Evolutionary conservation across 768 basidiomycete species (phyloP), one percentile per base, ranked within the genome.

Genomic region (Peribolospora baueri): DNA sequence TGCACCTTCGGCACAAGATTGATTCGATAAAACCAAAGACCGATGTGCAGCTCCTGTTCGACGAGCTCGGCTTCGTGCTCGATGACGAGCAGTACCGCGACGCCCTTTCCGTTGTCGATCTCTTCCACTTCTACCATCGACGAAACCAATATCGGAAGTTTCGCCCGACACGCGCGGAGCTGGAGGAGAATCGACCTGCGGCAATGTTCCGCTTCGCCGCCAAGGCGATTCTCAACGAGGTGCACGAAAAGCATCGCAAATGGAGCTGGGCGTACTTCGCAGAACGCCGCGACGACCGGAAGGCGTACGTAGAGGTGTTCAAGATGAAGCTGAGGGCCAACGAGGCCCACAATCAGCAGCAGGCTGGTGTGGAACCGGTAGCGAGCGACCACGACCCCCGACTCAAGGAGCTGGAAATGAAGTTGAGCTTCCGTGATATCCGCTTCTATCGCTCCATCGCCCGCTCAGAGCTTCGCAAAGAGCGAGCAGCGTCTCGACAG

Each of bases 371-470:
- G 36, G 7, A 49, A 47, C 47, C 36, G 25, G 5, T 46, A 6
- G 3, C 39, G 39, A 38, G 40, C n/a, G 37, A 25, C 25, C 25
- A 25, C 25, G 25, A 25, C 25, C 25, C 25, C 25, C 25, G 25
- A 25, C 69, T 90, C 40, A 75, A 79, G 49, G 70, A 68, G 0
- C 69, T 97, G 54, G 93, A 98, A 66, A 71, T 66, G 60, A 86
- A 85, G 65, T 73, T 97, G 39, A 74, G 79, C 0, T 97, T 95
- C 61, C 86, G 91, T 66, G 93, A 97, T 63, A 80, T 98, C 52
- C 80, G 91, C 3, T 93, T 95, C 69, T 98, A 97, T 69, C 79
- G 93, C 41, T 95, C 88, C 3, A 85, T 97, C 57, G 84, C 87
- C 0, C 79, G 84, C 38, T 86, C 86, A 3, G 78, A 78, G 59